Evolutionary conservation across 352 stramenopile genomes (phyloP).

Genomic region (Phytophthora melonis): DNA sequence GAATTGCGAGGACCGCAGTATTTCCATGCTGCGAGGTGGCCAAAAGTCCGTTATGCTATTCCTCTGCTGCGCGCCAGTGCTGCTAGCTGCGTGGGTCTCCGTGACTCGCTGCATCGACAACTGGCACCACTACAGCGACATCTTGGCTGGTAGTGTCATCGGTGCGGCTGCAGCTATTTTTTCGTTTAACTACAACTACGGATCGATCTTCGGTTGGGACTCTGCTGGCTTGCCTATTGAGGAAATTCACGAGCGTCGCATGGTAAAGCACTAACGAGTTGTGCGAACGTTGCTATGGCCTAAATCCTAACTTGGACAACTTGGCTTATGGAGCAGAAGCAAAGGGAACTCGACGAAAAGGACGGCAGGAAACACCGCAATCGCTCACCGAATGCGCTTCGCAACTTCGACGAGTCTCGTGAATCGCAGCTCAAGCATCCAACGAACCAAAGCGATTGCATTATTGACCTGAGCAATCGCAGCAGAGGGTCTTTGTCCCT

Average conservation of each 20-base stretch:
- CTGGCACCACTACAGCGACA: conserved; percentile 81
- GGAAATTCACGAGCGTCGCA: conserved; percentile 39
- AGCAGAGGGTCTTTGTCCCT: conserved; percentile 4
- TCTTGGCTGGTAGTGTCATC: conserved; percentile 60
- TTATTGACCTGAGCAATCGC: conserved; percentile 8
- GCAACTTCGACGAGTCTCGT: conserved; percentile 55
- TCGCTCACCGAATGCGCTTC: conserved; percentile 45
- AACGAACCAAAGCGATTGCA: not conserved
- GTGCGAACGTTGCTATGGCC: not conserved
- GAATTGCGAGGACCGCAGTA: conserved; percentile 52
- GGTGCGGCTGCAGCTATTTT: conserved; percentile 43
- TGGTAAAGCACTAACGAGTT: conserved; percentile 21
- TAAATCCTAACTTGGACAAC: not conserved
- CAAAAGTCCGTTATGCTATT: conserved; percentile 68
- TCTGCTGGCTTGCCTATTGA: conserved; percentile 53
- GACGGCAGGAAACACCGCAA: conserved; percentile 15
- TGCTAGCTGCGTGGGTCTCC: conserved; percentile 68
- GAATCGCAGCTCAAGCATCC: conserved; percentile 20
- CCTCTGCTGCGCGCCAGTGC: conserved; percentile 57
- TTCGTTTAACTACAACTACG: conserved; percentile 65
- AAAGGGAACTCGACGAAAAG: not conserved
- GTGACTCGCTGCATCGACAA: conserved; percentile 80
- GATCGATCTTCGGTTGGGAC: conserved; percentile 56
- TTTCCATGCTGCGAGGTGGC: conserved; percentile 45
- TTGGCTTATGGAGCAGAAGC: conserved; percentile 1